These are phyloP conservation scores for Arctostaphylos glauca DNA, from an alignment of 148 eudicot species.

Conservation along the genomic window DNA sequence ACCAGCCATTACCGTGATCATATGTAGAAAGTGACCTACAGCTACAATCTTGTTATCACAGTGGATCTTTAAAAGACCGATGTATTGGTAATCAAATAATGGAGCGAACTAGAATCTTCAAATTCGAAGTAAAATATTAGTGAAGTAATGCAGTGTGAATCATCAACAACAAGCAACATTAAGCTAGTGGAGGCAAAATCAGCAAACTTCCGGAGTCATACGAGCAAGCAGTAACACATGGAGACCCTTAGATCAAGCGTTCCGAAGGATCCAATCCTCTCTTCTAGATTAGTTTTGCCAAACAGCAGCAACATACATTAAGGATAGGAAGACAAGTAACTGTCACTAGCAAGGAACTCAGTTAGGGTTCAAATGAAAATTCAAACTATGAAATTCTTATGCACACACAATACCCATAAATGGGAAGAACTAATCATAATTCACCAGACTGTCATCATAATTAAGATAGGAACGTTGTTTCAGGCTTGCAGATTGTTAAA, in stretches of 20 bases:
- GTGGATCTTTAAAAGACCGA: not conserved
- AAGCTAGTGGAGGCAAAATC: not conserved
- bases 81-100: not conserved
- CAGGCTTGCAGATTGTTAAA: not conserved
- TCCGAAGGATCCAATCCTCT: not conserved
- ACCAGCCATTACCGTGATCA: not conserved
- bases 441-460: not conserved
- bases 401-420: not conserved
- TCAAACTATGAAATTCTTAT: not conserved
- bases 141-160: not conserved
- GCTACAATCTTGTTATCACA: not conserved
- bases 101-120: not conserved
- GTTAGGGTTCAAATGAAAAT: not conserved
- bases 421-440: not conserved
- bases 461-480: not conserved
- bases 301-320: not conserved
- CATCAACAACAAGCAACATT: not conserved
- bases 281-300: not conserved
- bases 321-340: not conserved
- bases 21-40: not conserved
- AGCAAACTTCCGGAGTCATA: not conserved
- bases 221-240: not conserved
- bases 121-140: not conserved
- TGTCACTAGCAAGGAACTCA: not conserved
- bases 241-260: not conserved